Base-by-base conservation (phyloP, 495 filamentous ascomycete genomes). In the Gamarada debralockiae region DNA sequence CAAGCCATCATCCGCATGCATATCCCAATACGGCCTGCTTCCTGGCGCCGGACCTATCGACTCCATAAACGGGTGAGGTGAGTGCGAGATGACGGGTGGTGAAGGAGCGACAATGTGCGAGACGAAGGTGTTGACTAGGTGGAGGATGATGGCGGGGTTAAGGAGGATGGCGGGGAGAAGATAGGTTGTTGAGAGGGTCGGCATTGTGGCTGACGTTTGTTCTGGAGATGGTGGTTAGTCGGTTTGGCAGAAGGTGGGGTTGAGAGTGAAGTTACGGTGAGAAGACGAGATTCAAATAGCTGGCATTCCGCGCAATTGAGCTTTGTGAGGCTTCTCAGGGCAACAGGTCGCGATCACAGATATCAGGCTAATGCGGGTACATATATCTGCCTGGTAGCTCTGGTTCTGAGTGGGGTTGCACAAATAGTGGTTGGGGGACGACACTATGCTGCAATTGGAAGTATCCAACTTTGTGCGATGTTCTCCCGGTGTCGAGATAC, bases 81-180 rank as follows among this genome's bases (percentile, higher is more conserved):
- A 66, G 25, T 51, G 42, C 1, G 66, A 57, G 6, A 50, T 46
- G 4, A 61, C 50, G 20, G 53, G 56, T 13, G 65, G 53, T 4
- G 27, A 29, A 1, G 67, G 61, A 39, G 65, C 65, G 27, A 63
- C 43, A 8, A 61, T 31, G 33, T 65, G 63, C 8, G 67, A 67
- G 8, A 70, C 55, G 44, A 70, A 61, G 23, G 70, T 69, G 24
- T 73, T 72, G 21, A 71, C 53, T 51, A 67, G 57, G 47, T 70
- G 66, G 17, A 73, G 65, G 45, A 73, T 59, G 33, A 73, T 56
- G 52, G 70, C 61, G 2, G 70, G 70, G 50, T 73, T 73, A 53
- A 73, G 67, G 41, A 73, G 47, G 52, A 73, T 63, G 23, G 68
- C 69, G 20, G 68, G 69, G 17, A 73, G 45, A 23, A 72, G 52